Base-by-base conservation (phyloP, 2,329 filamentous ascomycete species). In the Pyrenophora teres region DNA sequence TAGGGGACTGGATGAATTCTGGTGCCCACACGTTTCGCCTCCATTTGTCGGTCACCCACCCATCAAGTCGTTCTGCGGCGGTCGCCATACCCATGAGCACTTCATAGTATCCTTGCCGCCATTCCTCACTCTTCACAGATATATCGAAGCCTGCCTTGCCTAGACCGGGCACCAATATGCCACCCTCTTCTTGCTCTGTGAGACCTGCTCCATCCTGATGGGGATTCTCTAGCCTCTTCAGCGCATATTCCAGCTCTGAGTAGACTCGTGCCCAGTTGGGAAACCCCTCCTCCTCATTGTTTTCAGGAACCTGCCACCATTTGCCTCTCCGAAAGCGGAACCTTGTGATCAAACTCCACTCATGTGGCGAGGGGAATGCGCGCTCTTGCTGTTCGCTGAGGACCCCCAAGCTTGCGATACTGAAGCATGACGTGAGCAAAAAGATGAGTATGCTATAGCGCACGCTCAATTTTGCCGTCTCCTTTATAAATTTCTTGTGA, bases 101-200 rank as follows among this genome's bases (percentile, higher is more conserved):
- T 65, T 95, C 86, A 66, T 88, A 92, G 74, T 97, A 97, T 1
- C 91, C 92, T 48, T 90, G 81, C 64, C 88, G 81, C 93, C 92
- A 97, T 42, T 87, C 80, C 73, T 95, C 90, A 57, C 86, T 87
- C 77, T 92, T 96, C 6, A 76, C 81, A 1, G 83, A 83, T 49
- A 94, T 78, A 69, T 96, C 90, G 59, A 84, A 85, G 0, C 85
- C 84, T 2, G 80, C 77, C 46, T 68, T 72, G 16, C 70, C 70
- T 13, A 73, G 50, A 1, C 68, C 70, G 3, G 67, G 68, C 5
- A 71, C 67, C 15, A 67, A 3, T 12, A 71, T 74, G 0, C 78
- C 82, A 2, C 80, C 82, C 32, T 81, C 80, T 6, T 78, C 77
- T 52, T 86, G 80, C 59, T 86, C 81, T 6, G 74, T 63, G 25